Evolutionary conservation across 345 rosid species (phyloP).

Genomic region (Aurinia saxatilis): DNA sequence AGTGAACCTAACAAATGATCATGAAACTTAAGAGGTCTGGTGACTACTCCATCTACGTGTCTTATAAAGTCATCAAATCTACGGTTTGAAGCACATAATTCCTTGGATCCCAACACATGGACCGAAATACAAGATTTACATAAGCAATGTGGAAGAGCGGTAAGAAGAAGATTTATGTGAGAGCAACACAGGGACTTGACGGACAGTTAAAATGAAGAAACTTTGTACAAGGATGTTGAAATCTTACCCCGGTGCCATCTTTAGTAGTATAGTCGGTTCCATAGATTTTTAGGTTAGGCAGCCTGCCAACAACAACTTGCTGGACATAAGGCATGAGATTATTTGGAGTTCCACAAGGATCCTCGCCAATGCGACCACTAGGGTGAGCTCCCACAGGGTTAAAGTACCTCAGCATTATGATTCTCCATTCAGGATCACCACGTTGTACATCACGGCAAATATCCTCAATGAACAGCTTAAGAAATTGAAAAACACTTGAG

Average conservation of each 20-base stretch:
- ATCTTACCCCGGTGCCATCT: constrained; percentile 98
- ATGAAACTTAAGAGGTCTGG: not conserved
- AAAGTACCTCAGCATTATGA: constrained; percentile 86
- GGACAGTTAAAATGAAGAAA: not conserved
- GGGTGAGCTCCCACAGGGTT: constrained; percentile 99
- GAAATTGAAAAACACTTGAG: not conserved
- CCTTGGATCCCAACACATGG: constrained; percentile 5
- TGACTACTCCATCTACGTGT: not conserved
- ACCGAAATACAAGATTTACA: not conserved
- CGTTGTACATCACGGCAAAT: constrained; percentile 69
- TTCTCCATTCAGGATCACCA: constrained; percentile 82
- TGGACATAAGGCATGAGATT: constrained; percentile 99
- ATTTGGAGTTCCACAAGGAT: constrained; percentile 93
- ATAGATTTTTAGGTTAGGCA: constrained; percentile 64
- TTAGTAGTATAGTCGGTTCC: constrained; percentile 83
- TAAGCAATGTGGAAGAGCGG: not conserved
- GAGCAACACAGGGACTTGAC: not conserved
- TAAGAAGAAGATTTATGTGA: not conserved
- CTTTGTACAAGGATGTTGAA: not conserved
- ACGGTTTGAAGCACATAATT: constrained; percentile 7
- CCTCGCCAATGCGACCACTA: constrained; percentile 92
- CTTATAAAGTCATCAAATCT: not conserved
- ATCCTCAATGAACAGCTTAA: constrained; percentile 88
- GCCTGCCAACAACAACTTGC: constrained; percentile 96
- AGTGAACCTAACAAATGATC: not conserved